Evolutionary conservation across 1,139 yeast genomes (phyloP).

Genomic region (Taphrina sp.): DNA sequence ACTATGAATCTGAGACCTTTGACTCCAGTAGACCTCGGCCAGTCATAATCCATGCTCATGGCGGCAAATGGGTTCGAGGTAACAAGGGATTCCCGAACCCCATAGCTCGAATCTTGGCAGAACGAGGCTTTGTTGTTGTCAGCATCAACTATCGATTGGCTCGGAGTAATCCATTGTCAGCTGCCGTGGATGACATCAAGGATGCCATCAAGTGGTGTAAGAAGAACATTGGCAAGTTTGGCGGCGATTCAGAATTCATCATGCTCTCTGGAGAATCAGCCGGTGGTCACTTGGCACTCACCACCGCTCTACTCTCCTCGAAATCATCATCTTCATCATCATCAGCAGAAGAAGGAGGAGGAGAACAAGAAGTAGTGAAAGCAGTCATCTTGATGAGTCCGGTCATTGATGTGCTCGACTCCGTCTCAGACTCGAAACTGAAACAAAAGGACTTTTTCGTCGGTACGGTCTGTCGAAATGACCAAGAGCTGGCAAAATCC

Average conservation of each 20-base stretch:
- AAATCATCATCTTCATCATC: no score
- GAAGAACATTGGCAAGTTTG: conserved; percentile 9
- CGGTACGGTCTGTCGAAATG: conserved; percentile 10
- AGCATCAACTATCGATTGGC: conserved; percentile 22
- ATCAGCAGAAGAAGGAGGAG: neutral
- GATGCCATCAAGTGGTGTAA: conserved; percentile 11
- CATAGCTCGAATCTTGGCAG: conserved; percentile 11
- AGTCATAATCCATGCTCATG: conserved; percentile 23
- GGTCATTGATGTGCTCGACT: conserved; percentile 11
- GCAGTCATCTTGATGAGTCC: neutral
- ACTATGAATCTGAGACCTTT: neutral
- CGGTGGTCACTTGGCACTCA: conserved; percentile 27
- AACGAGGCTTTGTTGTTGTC: conserved; percentile 18
- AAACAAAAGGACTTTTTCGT: neutral
- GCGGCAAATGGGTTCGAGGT: conserved; percentile 25
- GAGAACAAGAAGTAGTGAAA: neutral
- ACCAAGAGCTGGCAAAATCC: neutral
- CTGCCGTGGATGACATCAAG: conserved; percentile 17
- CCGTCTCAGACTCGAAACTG: neutral
- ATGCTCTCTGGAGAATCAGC: conserved; percentile 24
- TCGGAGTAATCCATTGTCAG: conserved; percentile 18
- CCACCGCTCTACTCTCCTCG: conserved; percentile 7
- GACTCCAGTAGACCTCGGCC: conserved; percentile 3
- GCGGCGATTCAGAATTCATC: conserved; percentile 22
- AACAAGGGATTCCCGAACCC: conserved; percentile 19